Percentiles rank a stretch among this genome's conserved stretches.
Evolutionary conservation across 257 asterid genomes (phyloP).

Genomic region (Coffea eugenioides): DNA sequence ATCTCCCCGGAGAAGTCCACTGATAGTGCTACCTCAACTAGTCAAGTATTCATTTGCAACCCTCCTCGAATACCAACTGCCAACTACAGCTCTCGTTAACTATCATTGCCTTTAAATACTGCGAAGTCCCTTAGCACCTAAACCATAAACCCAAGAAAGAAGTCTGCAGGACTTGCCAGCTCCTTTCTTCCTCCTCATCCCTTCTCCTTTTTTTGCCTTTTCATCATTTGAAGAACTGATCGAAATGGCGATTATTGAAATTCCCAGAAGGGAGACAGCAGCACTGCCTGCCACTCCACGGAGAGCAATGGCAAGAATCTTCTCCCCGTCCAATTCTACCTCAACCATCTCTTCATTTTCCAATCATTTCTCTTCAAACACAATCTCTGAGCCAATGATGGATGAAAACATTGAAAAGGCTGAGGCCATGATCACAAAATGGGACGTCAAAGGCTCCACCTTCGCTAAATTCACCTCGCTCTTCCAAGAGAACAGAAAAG

Average conservation of each 20-base stretch:
- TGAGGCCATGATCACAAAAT: slow-evolving; percentile 38
- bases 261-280: slow-evolving; percentile 21
- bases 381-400: slow-evolving; percentile 43
- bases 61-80: slow-evolving; percentile 4
- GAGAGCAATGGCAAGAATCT: slow-evolving; percentile 24
- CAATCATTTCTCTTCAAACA: slow-evolving; percentile 17
- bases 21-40: not conserved
- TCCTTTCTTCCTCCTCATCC: not conserved
- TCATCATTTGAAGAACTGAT: not conserved
- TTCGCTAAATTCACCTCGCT: slow-evolving; percentile 35
- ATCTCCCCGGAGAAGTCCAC: not conserved
- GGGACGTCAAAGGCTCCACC: slow-evolving; percentile 46
- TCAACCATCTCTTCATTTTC: slow-evolving; percentile 27
- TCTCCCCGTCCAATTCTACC: slow-evolving; percentile 27
- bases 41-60: not conserved
- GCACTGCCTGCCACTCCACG: slow-evolving; percentile 32
- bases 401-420: slow-evolving; percentile 46
- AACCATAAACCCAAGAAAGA: not conserved
- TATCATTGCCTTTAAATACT: not conserved
- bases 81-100: not conserved
- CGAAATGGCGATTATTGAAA: slow-evolving; percentile 42
- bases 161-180: not conserved
- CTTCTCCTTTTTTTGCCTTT: too few relatives aligned
- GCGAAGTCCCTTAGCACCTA: not conserved
- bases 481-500: slow-evolving; percentile 44